phyloP scores from a whole-genome alignment of 768 basidiomycete genomes.

The Termitomyces sp. region DNA sequence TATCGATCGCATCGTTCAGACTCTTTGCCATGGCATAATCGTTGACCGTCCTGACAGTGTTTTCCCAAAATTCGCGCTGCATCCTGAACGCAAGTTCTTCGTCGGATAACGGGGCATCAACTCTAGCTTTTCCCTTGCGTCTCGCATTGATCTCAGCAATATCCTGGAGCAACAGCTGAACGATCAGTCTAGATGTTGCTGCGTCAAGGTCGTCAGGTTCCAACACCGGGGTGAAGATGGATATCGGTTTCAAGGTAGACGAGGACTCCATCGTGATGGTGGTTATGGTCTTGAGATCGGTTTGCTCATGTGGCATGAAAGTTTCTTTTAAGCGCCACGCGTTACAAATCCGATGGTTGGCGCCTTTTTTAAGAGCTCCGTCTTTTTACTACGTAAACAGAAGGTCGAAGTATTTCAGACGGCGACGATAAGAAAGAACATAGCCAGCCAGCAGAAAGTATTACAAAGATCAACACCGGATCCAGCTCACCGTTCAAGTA shows the following conservation, averaged over 20 bases:
- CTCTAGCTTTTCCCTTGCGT: constrained; percentile 19
- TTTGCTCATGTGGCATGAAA: background rate
- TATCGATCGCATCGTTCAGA: constrained; percentile 13
- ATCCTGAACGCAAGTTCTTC: constrained; percentile 16
- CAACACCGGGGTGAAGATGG: background rate
- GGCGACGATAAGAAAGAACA: too few relatives aligned
- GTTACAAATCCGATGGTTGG: background rate
- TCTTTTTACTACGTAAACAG: background rate
- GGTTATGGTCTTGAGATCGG: background rate
- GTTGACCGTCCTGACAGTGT: background rate
- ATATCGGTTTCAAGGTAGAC: too few relatives aligned
- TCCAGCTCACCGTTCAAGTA: too few relatives aligned
- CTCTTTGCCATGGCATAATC: constrained; percentile 15
- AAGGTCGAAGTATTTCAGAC: background rate
- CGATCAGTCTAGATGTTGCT: constrained; percentile 12
- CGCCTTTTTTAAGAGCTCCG: background rate
- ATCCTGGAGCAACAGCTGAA: constrained; percentile 3
- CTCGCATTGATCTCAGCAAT: constrained; percentile 8
- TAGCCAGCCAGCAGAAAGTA: background rate
- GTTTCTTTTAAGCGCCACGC: background rate
- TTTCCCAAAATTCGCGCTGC: constrained; percentile 11
- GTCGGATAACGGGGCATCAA: constrained; percentile 14
- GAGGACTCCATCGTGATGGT: constrained; percentile 3
- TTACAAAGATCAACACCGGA: background rate
- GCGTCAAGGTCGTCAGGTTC: constrained; percentile 4